A percentile compares a stretch with the other conserved stretches of the same genome.
These are phyloP conservation scores for Schwanniomyces sp. DNA, from an alignment of 805 yeast species.

Conservation along the genomic window DNA sequence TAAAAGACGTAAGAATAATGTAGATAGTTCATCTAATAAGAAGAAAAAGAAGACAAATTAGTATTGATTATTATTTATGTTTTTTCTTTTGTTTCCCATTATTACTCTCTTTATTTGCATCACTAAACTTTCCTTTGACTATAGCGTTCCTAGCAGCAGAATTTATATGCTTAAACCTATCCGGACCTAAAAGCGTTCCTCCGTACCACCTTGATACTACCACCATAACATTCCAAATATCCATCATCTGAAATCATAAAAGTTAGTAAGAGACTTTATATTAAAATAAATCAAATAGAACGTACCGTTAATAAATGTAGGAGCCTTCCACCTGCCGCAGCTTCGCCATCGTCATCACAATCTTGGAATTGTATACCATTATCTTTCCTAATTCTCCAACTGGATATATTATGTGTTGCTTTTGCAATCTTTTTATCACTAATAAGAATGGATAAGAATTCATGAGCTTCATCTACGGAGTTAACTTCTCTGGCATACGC, in stretches of 20 bases:
- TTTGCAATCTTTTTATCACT: conserved; percentile 65
- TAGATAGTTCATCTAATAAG: conserved; percentile 12
- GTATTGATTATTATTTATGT: neutral
- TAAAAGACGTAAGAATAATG: neutral
- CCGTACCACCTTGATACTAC: conserved; percentile 93
- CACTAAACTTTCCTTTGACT: conserved; percentile 55
- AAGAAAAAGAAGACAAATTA: conserved; percentile 10
- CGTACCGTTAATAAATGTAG: conserved; percentile 69
- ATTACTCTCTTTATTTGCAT: conserved; percentile 15
- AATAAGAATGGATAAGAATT: conserved; percentile 50
- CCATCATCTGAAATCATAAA: conserved; percentile 50
- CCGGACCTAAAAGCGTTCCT: conserved; percentile 89
- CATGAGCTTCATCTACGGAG: conserved; percentile 67
- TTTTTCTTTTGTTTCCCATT: conserved; percentile 17
- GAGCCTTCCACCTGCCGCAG: conserved; percentile 91
- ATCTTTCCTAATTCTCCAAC: conserved; percentile 71
- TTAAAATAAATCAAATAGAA: conserved; percentile 4
- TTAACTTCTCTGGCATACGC: conserved; percentile 68
- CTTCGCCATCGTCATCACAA: conserved; percentile 95
- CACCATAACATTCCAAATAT: conserved; percentile 80
- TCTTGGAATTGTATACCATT: conserved; percentile 69
- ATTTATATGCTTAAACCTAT: conserved; percentile 90
- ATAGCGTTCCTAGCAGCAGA: conserved; percentile 85
- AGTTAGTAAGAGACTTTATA: conserved; percentile 21
- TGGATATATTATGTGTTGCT: conserved; percentile 80